These are phyloP conservation scores for Colletotrichum tanaceti DNA, from an alignment of 2,329 filamentous ascomycete genomes.

Conservation along the genomic window DNA sequence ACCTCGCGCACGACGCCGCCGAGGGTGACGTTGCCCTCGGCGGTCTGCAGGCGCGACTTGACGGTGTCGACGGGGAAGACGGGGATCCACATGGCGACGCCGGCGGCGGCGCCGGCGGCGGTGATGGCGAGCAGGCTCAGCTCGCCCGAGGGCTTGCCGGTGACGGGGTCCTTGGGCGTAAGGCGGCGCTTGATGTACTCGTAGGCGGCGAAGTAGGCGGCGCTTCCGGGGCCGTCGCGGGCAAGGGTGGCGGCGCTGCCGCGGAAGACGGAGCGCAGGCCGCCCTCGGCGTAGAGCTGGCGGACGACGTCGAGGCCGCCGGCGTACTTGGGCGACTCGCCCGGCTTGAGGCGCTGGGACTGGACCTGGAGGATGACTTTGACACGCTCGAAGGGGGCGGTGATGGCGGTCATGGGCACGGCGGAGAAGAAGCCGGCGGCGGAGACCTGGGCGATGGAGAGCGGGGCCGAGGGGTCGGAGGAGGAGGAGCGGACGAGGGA, in stretches of 20 bases:
- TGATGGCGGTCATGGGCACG: slow-evolving; percentile 96
- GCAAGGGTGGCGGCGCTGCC: slow-evolving; percentile 91
- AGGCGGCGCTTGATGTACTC: slow-evolving; percentile 91
- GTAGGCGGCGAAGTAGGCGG: slow-evolving; percentile 97
- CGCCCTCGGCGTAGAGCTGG: slow-evolving; percentile 92
- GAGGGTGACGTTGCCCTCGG: slow-evolving; percentile 85
- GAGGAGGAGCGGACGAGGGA: slow-evolving; percentile 79
- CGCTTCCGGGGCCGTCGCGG: slow-evolving; percentile 90
- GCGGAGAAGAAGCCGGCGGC: slow-evolving; percentile 97
- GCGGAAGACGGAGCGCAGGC: slow-evolving; percentile 90
- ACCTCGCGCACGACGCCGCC: slow-evolving; percentile 82
- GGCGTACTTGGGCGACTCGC: slow-evolving; percentile 91
- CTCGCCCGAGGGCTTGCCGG: slow-evolving; percentile 78
- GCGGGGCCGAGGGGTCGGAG: slow-evolving; percentile 72
- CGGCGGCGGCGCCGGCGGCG: slow-evolving; percentile 87
- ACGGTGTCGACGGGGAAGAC: slow-evolving; percentile 98
- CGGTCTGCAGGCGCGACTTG: slow-evolving; percentile 93
- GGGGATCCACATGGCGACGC: slow-evolving; percentile 98
- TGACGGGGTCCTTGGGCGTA: slow-evolving; percentile 81
- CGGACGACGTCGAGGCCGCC: slow-evolving; percentile 91
- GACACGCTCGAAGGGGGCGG: slow-evolving; percentile 98
- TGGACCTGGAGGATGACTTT: slow-evolving; percentile 99
- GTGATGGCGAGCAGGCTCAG: slow-evolving; percentile 86
- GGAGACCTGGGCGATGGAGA: slow-evolving; percentile 87
- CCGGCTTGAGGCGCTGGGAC: slow-evolving; percentile 88